Base-by-base conservation (phyloP, 2,329 filamentous ascomycete species). In the Daldinia eschscholtzii region DNA sequence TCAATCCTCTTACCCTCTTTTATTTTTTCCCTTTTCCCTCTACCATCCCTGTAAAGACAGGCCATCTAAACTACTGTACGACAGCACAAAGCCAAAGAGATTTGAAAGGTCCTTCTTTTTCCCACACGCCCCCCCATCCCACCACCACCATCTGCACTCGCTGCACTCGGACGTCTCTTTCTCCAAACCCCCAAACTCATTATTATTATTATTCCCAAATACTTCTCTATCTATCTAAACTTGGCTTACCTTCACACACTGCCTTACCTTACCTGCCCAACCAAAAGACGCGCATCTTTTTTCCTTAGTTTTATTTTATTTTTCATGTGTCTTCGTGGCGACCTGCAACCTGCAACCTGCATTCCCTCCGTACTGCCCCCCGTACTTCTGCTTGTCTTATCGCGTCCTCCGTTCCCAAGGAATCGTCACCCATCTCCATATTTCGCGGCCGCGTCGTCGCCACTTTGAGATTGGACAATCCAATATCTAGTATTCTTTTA, bases 371-470 rank as follows among this genome's bases (percentile, higher is more conserved):
- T 69, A 53, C 28, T 53, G 20, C 20, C 44, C 44, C 33, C 33
- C 30, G 20, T 23, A 59, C 70, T 65, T 68, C 71, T 23, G 20
- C 20, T 67, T 73, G 68, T 74, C 71, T 75, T 74, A 74, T 75
- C 74, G 74, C 70, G 70, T 71, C 69, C 65, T 68, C 69, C 53
- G 50, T 66, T 70, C 46, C 64, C 65, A 58, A 70, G 65, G 62
- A 62, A 72, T 73, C 72, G 71, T 72, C 70, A 70, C 68, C 61
- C 50, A 72, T 73, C 75, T 74, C 75, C 74, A 76, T 72, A 71
- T 75, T 76, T 74, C 67, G 71, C 67, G 61, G 70, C 74, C 74
- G 74, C 72, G 74, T 74, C 72, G 68, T 71, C 67, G 64, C 72
- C 74, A 71, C 60, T 60, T 41, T 50, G 65, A 74, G 73, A 76